phyloP scores from a whole-genome alignment of 2,329 filamentous ascomycete genomes.

The Colletotrichum echinochloae region DNA sequence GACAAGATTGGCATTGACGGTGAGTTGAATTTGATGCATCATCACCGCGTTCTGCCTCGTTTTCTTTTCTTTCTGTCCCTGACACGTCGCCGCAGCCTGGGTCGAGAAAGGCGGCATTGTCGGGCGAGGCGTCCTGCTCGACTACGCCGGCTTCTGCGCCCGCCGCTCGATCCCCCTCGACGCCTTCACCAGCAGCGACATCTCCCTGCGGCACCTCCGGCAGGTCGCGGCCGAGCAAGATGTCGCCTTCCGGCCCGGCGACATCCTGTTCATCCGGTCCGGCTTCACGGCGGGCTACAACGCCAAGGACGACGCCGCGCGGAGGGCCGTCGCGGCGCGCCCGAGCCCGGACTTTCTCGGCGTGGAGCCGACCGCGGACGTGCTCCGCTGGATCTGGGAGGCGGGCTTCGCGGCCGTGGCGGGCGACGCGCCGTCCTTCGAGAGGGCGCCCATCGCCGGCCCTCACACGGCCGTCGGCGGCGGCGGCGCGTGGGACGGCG shows the following conservation, averaged over 20 bases:
- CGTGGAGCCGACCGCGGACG: constrained; percentile 51
- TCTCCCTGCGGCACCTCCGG: constrained; percentile 49
- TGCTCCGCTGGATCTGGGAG: constrained; percentile 60
- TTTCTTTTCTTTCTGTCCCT: not conserved
- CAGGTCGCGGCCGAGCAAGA: constrained; percentile 52
- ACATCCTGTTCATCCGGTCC: constrained; percentile 62
- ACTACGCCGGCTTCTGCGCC: constrained; percentile 64
- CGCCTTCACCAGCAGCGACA: constrained; percentile 64
- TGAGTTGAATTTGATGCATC: not conserved
- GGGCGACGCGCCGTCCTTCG: constrained; percentile 57
- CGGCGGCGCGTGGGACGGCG: constrained; percentile 22
- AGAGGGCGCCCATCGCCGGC: constrained; percentile 54
- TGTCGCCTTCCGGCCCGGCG: constrained; percentile 60
- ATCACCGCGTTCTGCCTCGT: no score
- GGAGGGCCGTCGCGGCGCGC: constrained; percentile 46
- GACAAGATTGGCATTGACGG: constrained; percentile 56
- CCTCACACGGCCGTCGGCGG: constrained; percentile 34
- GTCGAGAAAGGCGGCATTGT: constrained; percentile 55
- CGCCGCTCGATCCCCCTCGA: constrained; percentile 63
- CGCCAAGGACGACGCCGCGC: constrained; percentile 41
- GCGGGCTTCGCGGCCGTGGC: constrained; percentile 58
- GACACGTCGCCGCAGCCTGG: constrained; percentile 19
- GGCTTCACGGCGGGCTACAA: constrained; percentile 51
- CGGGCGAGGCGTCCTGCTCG: constrained; percentile 63
- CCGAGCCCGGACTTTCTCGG: constrained; percentile 51